Base-by-base conservation (phyloP, 129 eudicot species). In the Chrysanthemum makinoi region DNA sequence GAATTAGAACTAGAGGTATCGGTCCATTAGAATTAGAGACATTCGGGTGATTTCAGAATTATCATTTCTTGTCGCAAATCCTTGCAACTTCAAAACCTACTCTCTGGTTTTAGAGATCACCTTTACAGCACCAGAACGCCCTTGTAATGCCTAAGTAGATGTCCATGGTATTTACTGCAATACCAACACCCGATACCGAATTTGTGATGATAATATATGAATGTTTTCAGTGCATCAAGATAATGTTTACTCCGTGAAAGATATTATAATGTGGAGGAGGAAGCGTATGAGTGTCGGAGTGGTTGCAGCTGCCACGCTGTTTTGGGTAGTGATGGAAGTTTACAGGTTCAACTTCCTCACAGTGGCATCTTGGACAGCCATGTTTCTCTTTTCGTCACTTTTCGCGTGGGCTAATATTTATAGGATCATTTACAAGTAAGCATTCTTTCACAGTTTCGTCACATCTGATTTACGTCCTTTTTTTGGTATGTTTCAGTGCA, bases 361-460 rank as follows among this genome's bases (percentile, higher is more conserved):
- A 1, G 64, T 89, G 1, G 77, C 79, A 51, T 86, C 89, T 18
- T 92, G 88, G 86, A 53, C 75, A 20, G 80, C 82, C 58, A 91
- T 91, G 50, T 70, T 82, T 19, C 53, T 81, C 11, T 66, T 80
- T 64, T 30, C 85, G 3, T 73, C 81, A 19, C 39, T 80, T 9
- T 89, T 92, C 81, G 55, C 80, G 0, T 88, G 90, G 94, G 98
- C 87, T 51, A 80, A 72, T 30, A 70, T 85, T 66, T 83, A 70
- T 30, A 69, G 84, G 63, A 84, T 89, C 68, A 51, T 92, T 35
- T 75, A 81, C 75, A 92, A 80, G 98, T 92, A 66, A 65, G 67
- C 30, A 7, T 19, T 5, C 35, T 11, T 2, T 33, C 68, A 15
- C 7, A 2, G 6, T 26, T 26, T 15, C 17, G 35, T 30, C 51